Conservation (phyloP, 371 early-diverging fungal genomes). For the Capniomyces stellatus region DNA sequence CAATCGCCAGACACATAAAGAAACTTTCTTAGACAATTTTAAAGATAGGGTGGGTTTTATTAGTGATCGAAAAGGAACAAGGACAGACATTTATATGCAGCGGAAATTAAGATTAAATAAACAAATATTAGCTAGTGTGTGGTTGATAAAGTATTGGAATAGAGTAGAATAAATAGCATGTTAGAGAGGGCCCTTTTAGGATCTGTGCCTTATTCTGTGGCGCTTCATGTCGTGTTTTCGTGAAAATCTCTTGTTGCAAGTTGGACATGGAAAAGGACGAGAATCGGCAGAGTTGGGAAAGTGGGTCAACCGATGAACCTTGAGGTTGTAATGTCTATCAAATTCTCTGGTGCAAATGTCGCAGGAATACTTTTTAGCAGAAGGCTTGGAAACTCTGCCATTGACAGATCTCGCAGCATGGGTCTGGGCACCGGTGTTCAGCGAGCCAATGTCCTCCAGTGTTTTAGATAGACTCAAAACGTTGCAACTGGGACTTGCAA, state of each 20-base stretch:
- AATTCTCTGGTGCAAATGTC: slow-evolving; percentile 20
- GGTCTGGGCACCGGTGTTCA: background rate
- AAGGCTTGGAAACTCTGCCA: background rate
- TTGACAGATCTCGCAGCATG: background rate
- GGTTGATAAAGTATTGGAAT: too few relatives aligned
- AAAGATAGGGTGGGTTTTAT: too few relatives aligned
- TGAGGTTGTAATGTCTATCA: slow-evolving; percentile 21
- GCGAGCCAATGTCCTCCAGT: background rate
- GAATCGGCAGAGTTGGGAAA: slow-evolving; percentile 14
- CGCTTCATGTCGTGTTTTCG: slow-evolving; percentile 70
- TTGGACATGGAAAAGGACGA: slow-evolving; percentile 48
- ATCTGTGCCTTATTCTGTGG: too few relatives aligned
- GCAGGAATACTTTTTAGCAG: slow-evolving; percentile 8
- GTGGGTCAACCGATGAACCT: slow-evolving; percentile 21
- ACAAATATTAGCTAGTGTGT: too few relatives aligned
- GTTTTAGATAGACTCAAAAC: background rate
- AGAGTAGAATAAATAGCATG: too few relatives aligned
- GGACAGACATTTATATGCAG: too few relatives aligned
- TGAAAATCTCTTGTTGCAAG: slow-evolving; percentile 52
- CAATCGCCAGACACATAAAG: too few relatives aligned
- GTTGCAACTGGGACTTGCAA: background rate
- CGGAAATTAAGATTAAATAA: too few relatives aligned
- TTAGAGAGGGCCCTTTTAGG: too few relatives aligned
- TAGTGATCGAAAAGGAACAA: too few relatives aligned
- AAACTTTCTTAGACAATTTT: too few relatives aligned